phyloP scores from a whole-genome alignment of 192 early-diverging fungal species.

The Mortierella claussenii region DNA sequence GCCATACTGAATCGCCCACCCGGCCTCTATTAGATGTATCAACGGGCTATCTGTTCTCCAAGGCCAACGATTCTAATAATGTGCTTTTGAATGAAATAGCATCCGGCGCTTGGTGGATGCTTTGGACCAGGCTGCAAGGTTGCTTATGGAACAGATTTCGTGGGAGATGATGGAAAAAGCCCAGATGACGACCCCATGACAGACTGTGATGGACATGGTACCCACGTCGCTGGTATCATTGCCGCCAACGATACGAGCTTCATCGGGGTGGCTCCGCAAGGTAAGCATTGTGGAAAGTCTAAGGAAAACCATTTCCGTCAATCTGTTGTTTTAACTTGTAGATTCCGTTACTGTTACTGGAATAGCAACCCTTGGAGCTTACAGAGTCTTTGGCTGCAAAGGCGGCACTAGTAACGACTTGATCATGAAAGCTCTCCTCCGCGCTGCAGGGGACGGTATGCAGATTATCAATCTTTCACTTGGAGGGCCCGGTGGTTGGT shows the following conservation, averaged over 20 bases:
- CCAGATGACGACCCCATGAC: constrained; percentile 68
- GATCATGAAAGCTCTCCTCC: constrained; percentile 80
- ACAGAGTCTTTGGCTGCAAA: constrained; percentile 86
- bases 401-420: constrained; percentile 74
- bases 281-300: constrained; percentile 24
- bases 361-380: constrained; percentile 74
- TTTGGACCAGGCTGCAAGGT: constrained; percentile 73
- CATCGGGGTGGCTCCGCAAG: constrained; percentile 85
- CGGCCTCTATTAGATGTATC: no score
- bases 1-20: neutral
- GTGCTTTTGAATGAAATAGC: constrained; percentile 30
- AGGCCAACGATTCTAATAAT: no score
- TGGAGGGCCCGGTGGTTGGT: constrained; percentile 73
- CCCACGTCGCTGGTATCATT: constrained; percentile 77
- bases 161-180: constrained; percentile 60
- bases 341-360: neutral
- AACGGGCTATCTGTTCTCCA: no score
- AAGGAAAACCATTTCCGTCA: neutral
- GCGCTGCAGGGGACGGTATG: constrained; percentile 74
- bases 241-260: constrained; percentile 74
- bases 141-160: constrained; percentile 70
- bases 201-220: constrained; percentile 70
- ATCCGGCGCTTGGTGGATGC: constrained; percentile 74
- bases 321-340: neutral
- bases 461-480: constrained; percentile 90